Percentiles rank a stretch among this genome's conserved stretches.
phyloP scores from a whole-genome alignment of 2,329 filamentous ascomycete species.

The Hortaea sp. region DNA sequence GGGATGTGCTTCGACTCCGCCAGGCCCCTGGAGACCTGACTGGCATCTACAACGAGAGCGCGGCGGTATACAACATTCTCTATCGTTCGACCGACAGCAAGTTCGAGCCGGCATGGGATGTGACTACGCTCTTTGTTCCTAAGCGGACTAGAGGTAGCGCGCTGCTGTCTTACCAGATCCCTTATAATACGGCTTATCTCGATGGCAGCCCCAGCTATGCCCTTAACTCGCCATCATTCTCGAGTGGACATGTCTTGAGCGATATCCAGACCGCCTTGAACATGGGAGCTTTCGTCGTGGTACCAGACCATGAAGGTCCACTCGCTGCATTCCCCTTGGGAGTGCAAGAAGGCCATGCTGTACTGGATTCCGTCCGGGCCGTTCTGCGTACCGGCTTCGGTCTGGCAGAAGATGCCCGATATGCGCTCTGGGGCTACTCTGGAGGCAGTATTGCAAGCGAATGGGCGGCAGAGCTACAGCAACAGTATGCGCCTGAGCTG shows the following conservation, averaged over 20 bases:
- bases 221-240: constrained; percentile 16
- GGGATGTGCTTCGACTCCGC: constrained; percentile 26
- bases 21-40: constrained; percentile 21
- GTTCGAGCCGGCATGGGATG: constrained; percentile 17
- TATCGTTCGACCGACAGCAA: constrained; percentile 19
- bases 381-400: constrained; percentile 23
- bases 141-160: constrained; percentile 3
- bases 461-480: constrained; percentile 43
- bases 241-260: constrained; percentile 1
- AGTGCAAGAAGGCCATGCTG: constrained; percentile 33
- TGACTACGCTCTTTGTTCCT: constrained; percentile 21
- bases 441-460: constrained; percentile 44
- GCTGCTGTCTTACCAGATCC: constrained; percentile 20
- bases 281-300: constrained; percentile 38
- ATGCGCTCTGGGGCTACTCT: constrained; percentile 44
- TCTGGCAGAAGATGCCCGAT: constrained; percentile 8
- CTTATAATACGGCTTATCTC: constrained; percentile 29
- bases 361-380: constrained; percentile 35
- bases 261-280: constrained; percentile 29
- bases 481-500: constrained; percentile 44
- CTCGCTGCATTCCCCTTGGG: constrained; percentile 34
- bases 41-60: constrained; percentile 15
- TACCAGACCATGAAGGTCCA: constrained; percentile 38
- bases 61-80: constrained; percentile 20
- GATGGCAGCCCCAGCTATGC: constrained; percentile 32